These are phyloP conservation scores for Lyophyllum atratum DNA, from an alignment of 768 basidiomycete species.

Conservation along the genomic window DNA sequence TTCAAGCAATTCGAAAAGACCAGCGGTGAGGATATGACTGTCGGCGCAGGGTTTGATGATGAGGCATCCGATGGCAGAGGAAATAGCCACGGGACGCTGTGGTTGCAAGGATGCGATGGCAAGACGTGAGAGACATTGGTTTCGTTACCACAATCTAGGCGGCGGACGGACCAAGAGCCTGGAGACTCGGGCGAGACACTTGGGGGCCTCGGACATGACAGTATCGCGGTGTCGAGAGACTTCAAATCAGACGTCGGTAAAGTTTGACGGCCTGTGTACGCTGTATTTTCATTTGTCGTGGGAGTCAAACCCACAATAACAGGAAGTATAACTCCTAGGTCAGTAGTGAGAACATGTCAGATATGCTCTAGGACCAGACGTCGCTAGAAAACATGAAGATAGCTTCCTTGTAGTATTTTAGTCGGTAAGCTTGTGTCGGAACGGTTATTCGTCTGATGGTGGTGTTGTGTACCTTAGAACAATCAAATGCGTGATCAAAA, in stretches of 20 bases:
- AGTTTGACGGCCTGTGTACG: not conserved
- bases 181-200: not conserved
- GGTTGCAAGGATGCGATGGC: not conserved
- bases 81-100: not conserved
- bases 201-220: conserved; percentile 1
- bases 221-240: not conserved
- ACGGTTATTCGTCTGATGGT: no score
- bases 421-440: no score
- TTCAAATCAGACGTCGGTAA: conserved; percentile 5
- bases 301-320: not conserved
- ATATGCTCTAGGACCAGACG: no score
- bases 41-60: conserved; percentile 1
- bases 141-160: not conserved
- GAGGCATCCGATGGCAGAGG: not conserved
- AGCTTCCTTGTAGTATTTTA: no score
- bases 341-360: not conserved
- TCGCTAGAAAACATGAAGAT: no score
- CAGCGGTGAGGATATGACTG: conserved; percentile 2
- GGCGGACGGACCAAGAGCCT: not conserved
- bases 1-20: not conserved
- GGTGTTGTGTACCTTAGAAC: no score
- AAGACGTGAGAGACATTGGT: conserved; percentile 3
- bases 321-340: not conserved
- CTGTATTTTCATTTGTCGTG: not conserved
- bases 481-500: no score